Evolutionary conservation across 1,284 basidiomycete genomes (phyloP).

Genomic region (Tilletia horrida): DNA sequence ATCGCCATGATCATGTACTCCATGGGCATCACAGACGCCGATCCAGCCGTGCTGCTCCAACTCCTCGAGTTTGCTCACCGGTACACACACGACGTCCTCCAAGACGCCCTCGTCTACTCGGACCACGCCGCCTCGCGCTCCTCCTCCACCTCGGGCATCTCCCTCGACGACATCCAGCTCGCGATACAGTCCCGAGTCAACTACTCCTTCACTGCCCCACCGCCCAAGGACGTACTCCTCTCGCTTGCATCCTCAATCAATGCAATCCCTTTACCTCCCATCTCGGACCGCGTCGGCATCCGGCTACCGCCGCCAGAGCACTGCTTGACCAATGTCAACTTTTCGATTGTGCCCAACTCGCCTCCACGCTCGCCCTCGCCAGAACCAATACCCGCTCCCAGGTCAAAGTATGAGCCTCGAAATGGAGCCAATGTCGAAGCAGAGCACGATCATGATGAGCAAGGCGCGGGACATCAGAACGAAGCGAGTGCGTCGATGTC

Average conservation of each 20-base stretch:
- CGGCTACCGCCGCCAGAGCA: conserved; percentile 78
- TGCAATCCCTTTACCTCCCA: conserved; percentile 77
- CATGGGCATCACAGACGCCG: conserved; percentile 89
- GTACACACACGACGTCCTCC: conserved; percentile 86
- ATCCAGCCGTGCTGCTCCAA: conserved; percentile 89
- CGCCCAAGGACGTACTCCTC: conserved; percentile 90
- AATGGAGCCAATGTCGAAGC: neutral
- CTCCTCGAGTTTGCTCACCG: conserved; percentile 89
- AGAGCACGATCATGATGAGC: neutral
- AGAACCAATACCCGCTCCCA: neutral
- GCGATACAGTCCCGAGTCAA: conserved; percentile 90
- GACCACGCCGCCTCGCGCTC: conserved; percentile 69
- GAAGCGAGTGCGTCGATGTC: neutral
- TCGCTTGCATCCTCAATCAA: conserved; percentile 88
- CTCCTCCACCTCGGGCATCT: conserved; percentile 49
- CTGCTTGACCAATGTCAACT: conserved; percentile 84
- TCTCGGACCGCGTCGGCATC: conserved; percentile 92
- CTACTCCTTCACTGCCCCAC: conserved; percentile 86
- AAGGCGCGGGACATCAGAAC: neutral
- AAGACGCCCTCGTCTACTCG: conserved; percentile 84
- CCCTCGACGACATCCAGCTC: conserved; percentile 84
- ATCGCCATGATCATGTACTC: conserved; percentile 89
- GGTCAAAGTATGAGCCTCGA: neutral
- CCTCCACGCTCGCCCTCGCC: conserved; percentile 58
- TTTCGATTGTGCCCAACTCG: conserved; percentile 84